Base-by-base conservation (phyloP, 495 filamentous ascomycete genomes). In the Lasiosphaeria hispida region DNA sequence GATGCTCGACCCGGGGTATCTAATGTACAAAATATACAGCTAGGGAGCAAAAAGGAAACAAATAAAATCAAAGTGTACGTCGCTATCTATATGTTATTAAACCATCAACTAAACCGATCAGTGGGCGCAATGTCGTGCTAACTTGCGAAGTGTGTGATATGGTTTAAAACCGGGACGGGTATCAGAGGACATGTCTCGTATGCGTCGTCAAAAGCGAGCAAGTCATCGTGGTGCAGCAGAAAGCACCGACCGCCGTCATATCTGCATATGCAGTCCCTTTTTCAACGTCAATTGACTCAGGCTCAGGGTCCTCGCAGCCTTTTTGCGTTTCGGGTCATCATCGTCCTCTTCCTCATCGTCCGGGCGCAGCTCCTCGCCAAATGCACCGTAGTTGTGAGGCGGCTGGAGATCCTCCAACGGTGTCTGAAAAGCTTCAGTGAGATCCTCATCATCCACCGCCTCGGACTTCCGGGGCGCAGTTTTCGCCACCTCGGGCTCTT, bases 201-300 rank as follows among this genome's bases (percentile, higher is more conserved):
- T 14, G 15, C 39, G 39, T n/a, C 7, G 39, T 41, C 39, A 30
- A 30, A 30, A 30, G 23, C 23, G 23, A 30, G n/a, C n/a, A n/a
- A 30, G 23, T 30, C 23, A 30, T 30, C 23, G 5, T 30, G 5
- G 23, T 5, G 23, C 23, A 30, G 23, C 23, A 5, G 23, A 30
- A 30, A 30, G 23, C 23, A 30, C 1, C 13, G 13, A 0, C 15
- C 39, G 14, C 17, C 43, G 18, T 67, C 55, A 69, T 17, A 60
- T 48, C 51, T 60, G 55, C 17, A 45, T 44, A 36, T 52, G 61
- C 55, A 59, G 59, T 35, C 66, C 62, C 67, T 71, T 75, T 38
- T 64, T 64, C 53, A 77, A 57, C 15, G 79, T 82, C 45, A 81
- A 58, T 63, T 80, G 78, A 43, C 79, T 77, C 40, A 83, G 53